phyloP scores from a whole-genome alignment of 192 early-diverging fungal species.

The Ambispora gerdemannii region DNA sequence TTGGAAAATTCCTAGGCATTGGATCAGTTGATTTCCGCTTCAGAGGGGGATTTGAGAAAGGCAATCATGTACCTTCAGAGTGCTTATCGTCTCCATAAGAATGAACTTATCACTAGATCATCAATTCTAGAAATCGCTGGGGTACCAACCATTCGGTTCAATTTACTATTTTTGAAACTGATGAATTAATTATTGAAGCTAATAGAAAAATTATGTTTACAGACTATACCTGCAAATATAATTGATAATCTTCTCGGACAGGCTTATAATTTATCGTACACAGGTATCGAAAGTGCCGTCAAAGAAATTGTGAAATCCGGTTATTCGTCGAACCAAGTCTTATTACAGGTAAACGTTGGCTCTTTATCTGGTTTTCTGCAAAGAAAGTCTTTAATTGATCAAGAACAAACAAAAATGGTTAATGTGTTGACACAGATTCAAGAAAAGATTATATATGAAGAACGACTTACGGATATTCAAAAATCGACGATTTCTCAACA shows the following conservation, averaged over 20 bases:
- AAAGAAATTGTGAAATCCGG: constrained; percentile 63
- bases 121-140: constrained; percentile 80
- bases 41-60: constrained; percentile 89
- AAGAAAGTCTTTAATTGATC: neutral
- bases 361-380: neutral
- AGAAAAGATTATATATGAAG: constrained; percentile 58
- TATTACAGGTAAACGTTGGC: constrained; percentile 59
- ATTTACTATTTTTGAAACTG: too few relatives aligned
- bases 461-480: constrained; percentile 59
- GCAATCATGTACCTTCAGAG: constrained; percentile 91
- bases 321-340: constrained; percentile 70
- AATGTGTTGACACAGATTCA: constrained; percentile 56
- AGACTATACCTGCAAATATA: constrained; percentile 63
- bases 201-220: constrained; percentile 8
- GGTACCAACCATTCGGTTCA: too few relatives aligned
- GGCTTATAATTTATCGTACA: constrained; percentile 49
- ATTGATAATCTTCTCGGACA: constrained; percentile 60
- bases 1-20: constrained; percentile 45
- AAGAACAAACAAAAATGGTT: neutral
- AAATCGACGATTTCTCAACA: constrained; percentile 68
- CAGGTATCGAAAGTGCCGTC: constrained; percentile 50
- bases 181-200: constrained; percentile 8
- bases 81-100: constrained; percentile 55
- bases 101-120: constrained; percentile 45
- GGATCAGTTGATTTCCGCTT: constrained; percentile 62